Base-by-base conservation (phyloP, 768 basidiomycete species). In the Suillus occidentalis region DNA sequence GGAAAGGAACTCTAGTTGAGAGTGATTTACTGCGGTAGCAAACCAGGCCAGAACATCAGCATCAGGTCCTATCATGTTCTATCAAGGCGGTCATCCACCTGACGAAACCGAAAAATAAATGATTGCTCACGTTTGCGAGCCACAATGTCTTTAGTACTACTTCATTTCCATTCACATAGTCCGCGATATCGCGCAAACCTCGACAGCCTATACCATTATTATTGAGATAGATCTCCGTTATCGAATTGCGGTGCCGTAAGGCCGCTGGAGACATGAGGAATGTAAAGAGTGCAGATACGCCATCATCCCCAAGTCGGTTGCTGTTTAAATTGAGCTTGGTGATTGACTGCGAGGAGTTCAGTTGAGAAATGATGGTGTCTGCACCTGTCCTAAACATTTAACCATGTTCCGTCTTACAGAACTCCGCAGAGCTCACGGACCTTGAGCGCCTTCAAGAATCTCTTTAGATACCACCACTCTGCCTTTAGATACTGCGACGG, bases 241-340 rank as follows among this genome's bases (percentile, higher is more conserved):
- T 78, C 1, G 64, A 64, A 37, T 60, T 65, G 62, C 72, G 75
- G 71, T 87, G 79, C 65, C 75, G 77, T 56, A 79, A 76, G 6
- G 86, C 88, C 25, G 75, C 67, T 28, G 75, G 72, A 31, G 58
- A 59, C 40, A 7, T 42, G 8, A 90, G 80, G 69, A 84, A 89
- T 36, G 75, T 73, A 72, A 89, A 88, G 12, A 90, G 73, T 8
- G 78, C 74, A 34, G 78, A 76, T 66, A 83, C 80, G 14, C 89
- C 89, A 22, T 85, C 83, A 68, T 89, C 84, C 6, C 83, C 83
- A 3, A 90, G 81, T 6, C 78, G 68, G 68, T 88, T 90, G 63
- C 87, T 82, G 13, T 84, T 83, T 28, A 89, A 68, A 22, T 83
- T 76, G 39, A 90, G 77, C 67, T 82, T 84, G 37, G 81, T 81